These are phyloP conservation scores for Nectriaceae sp. DNA, from an alignment of 2,329 filamentous ascomycete species.

Conservation along the genomic window DNA sequence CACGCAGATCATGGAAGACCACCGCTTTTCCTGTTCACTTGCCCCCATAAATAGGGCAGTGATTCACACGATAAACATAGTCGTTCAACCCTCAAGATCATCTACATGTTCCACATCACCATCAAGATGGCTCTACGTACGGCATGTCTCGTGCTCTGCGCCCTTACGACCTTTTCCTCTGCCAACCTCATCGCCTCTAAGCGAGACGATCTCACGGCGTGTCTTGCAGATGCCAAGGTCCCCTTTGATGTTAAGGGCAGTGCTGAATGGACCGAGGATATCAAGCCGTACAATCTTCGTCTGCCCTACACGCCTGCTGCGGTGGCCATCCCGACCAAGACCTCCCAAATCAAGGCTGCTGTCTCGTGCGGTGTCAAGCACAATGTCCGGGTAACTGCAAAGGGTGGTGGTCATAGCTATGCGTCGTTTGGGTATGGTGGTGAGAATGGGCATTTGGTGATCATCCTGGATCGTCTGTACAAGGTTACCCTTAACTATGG, in stretches of 20 bases:
- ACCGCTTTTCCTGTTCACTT: no score
- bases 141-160: conserved; percentile 8
- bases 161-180: neutral
- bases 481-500: conserved; percentile 27
- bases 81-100: no score
- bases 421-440: conserved; percentile 50
- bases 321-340: conserved; percentile 33
- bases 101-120: neutral
- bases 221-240: conserved; percentile 25
- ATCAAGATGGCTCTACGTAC: conserved; percentile 2
- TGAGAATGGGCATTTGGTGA: conserved; percentile 41
- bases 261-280: conserved; percentile 35
- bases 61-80: no score
- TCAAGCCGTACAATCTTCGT: conserved; percentile 35
- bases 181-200: conserved; percentile 6
- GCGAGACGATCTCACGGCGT: conserved; percentile 20
- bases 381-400: conserved; percentile 50
- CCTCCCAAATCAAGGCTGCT: conserved; percentile 44
- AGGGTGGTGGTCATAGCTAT: conserved; percentile 56
- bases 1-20: no score
- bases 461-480: conserved; percentile 43
- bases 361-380: conserved; percentile 45
- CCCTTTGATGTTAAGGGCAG: conserved; percentile 21
- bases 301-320: conserved; percentile 32
- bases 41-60: no score